A percentile compares a stretch with the other conserved stretches of the same genome.
These are phyloP conservation scores for Moniliophthora roreri DNA, from an alignment of 1,284 basidiomycete species.

Conservation along the genomic window DNA sequence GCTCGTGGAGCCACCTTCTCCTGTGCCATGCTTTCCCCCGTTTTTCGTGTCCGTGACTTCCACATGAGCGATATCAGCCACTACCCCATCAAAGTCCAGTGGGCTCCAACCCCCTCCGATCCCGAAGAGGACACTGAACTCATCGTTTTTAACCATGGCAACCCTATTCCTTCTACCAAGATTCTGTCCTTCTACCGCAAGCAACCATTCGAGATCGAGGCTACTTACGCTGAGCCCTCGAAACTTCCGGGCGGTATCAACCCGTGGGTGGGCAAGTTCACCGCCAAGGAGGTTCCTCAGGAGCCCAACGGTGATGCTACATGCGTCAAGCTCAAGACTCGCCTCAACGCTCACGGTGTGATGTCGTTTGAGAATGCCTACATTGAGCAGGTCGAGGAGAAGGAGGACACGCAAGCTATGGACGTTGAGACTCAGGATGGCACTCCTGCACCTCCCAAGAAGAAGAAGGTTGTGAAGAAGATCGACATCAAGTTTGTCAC, in stretches of 20 bases:
- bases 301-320: constrained; percentile 71
- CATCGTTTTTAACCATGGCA: constrained; percentile 81
- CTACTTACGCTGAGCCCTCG: constrained; percentile 72
- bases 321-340: constrained; percentile 86
- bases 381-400: constrained; percentile 82
- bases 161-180: constrained; percentile 88
- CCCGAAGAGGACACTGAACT: constrained; percentile 88
- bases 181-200: constrained; percentile 93
- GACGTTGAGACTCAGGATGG: constrained; percentile 14
- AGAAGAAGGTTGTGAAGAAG: constrained; percentile 82
- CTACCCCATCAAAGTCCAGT: constrained; percentile 87
- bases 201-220: constrained; percentile 84
- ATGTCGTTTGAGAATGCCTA: constrained; percentile 85
- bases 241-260: constrained; percentile 76
- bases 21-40: constrained; percentile 91
- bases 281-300: constrained; percentile 76
- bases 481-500: constrained; percentile 75
- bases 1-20: constrained; percentile 93
- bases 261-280: constrained; percentile 81
- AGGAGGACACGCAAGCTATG: constrained; percentile 52
- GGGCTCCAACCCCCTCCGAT: constrained; percentile 74
- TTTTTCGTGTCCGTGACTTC: constrained; percentile 95
- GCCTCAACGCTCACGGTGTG: constrained; percentile 83
- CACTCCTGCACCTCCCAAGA: constrained; percentile 60
- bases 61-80: constrained; percentile 79